These are phyloP conservation scores for Hamigera avellanea DNA, from an alignment of 495 filamentous ascomycete genomes.

Conservation along the genomic window DNA sequence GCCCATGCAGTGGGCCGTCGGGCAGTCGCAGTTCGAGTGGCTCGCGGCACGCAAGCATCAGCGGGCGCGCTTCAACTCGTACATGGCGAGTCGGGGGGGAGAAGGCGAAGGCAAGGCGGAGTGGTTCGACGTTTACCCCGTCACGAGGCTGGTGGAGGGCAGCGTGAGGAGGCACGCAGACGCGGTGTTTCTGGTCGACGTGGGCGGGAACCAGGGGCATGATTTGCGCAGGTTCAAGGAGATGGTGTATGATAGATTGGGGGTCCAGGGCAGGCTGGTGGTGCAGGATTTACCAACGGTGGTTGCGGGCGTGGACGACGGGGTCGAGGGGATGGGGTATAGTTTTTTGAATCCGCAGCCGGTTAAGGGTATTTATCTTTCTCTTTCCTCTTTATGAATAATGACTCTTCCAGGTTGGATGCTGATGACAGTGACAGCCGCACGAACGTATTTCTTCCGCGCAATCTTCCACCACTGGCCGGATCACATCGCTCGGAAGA, in stretches of 20 bases:
- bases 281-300: conserved; percentile 27
- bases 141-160: conserved; percentile 12
- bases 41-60: conserved; percentile 17
- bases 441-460: conserved; percentile 31
- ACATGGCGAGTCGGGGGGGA: conserved; percentile 28
- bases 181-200: conserved; percentile 26
- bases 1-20: conserved; percentile 29
- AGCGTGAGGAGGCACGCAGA: conserved; percentile 12
- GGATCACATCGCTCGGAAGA: conserved; percentile 23
- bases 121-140: conserved; percentile 30
- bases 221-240: conserved; percentile 19
- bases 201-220: conserved; percentile 32
- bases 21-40: conserved; percentile 32
- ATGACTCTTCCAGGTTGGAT: background rate
- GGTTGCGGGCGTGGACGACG: conserved; percentile 1
- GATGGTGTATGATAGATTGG: conserved; percentile 2
- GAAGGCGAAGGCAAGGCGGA: conserved; percentile 14
- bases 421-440: conserved; percentile 11
- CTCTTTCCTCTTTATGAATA: too few relatives aligned
- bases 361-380: conserved; percentile 11
- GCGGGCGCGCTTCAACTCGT: conserved; percentile 26
- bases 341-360: conserved; percentile 15
- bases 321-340: conserved; percentile 22
- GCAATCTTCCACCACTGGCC: conserved; percentile 37
- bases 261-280: conserved; percentile 14